Conservation (phyloP, 2,329 filamentous ascomycete genomes). For the Colletotrichum sp. region DNA sequence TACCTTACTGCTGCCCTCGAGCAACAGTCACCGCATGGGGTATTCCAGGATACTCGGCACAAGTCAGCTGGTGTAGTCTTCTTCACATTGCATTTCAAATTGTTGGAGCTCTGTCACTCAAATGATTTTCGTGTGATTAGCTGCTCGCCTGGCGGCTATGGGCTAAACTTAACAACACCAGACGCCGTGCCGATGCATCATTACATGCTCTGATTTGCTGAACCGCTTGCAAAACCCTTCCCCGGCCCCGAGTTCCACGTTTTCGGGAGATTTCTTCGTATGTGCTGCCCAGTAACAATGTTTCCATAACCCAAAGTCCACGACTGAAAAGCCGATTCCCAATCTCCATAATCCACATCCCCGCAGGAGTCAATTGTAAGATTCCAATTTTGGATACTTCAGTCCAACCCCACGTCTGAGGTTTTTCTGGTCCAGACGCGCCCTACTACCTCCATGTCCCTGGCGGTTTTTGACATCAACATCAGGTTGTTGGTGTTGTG, state of each 20-base stretch:
- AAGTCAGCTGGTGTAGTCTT: neutral
- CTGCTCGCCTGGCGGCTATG: slow-evolving; percentile 7
- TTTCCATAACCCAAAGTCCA: neutral
- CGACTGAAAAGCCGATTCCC: neutral
- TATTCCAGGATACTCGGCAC: neutral
- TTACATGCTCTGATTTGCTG: slow-evolving; percentile 12
- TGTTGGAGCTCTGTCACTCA: neutral
- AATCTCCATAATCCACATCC: neutral
- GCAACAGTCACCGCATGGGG: neutral
- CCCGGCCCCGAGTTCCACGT: neutral
- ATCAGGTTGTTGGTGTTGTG: neutral
- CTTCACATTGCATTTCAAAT: neutral
- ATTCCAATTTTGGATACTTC: slow-evolving; percentile 4
- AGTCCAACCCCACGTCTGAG: neutral
- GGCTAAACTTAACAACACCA: slow-evolving; percentile 24
- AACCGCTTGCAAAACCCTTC: slow-evolving; percentile 1
- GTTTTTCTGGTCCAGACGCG: slow-evolving; percentile 1
- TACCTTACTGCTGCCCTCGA: neutral
- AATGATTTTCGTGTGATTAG: slow-evolving; percentile 2
- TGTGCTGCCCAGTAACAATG: slow-evolving; percentile 7
- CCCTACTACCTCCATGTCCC: neutral
- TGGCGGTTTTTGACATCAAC: neutral
- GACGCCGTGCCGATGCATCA: slow-evolving; percentile 19
- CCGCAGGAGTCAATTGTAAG: neutral
- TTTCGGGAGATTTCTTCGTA: neutral